Evolutionary conservation across 2,329 filamentous ascomycete species (phyloP).

Genomic region (Grosmannia clavigera): DNA sequence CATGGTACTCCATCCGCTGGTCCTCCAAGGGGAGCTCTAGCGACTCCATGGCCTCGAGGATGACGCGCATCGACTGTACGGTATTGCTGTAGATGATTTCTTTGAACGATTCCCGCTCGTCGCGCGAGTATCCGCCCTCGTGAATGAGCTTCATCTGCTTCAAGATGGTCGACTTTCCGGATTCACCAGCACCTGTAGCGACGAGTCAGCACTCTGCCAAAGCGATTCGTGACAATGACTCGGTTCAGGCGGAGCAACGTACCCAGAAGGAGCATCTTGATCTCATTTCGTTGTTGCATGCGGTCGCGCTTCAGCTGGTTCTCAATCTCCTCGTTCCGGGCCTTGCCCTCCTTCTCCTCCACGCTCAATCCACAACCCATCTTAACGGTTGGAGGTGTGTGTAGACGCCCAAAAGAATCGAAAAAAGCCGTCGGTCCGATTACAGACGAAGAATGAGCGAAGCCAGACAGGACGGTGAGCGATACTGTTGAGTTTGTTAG

Average conservation of each 20-base stretch:
- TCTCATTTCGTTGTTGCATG: slow-evolving; percentile 98
- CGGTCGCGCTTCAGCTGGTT: slow-evolving; percentile 98
- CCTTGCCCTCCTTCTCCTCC: slow-evolving; percentile 99
- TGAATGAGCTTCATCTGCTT: slow-evolving; percentile 99
- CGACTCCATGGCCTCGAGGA: slow-evolving; percentile 57
- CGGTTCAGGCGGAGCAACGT: slow-evolving; percentile 25
- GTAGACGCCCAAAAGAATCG: background rate
- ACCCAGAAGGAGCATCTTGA: slow-evolving; percentile 99
- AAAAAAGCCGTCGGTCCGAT: background rate
- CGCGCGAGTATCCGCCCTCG: slow-evolving; percentile 95
- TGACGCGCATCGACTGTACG: slow-evolving; percentile 57
- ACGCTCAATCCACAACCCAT: slow-evolving; percentile 99
- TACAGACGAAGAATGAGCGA: too few relatives aligned
- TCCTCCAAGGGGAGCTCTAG: slow-evolving; percentile 75
- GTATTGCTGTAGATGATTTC: slow-evolving; percentile 62
- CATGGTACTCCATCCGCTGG: slow-evolving; percentile 88
- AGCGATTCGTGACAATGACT: background rate
- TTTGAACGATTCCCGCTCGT: slow-evolving; percentile 61
- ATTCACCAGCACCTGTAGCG: slow-evolving; percentile 81
- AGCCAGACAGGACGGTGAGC: too few relatives aligned
- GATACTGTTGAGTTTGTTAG: too few relatives aligned
- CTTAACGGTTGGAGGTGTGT: slow-evolving; percentile 36
- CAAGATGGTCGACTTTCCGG: slow-evolving; percentile 85
- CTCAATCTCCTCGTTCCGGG: slow-evolving; percentile 98
- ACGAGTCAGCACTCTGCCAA: slow-evolving; percentile 12